Percentiles rank a stretch among this genome's conserved stretches.
Evolutionary conservation across 805 yeast genomes (phyloP).

Genomic region (Ogataea angusta): DNA sequence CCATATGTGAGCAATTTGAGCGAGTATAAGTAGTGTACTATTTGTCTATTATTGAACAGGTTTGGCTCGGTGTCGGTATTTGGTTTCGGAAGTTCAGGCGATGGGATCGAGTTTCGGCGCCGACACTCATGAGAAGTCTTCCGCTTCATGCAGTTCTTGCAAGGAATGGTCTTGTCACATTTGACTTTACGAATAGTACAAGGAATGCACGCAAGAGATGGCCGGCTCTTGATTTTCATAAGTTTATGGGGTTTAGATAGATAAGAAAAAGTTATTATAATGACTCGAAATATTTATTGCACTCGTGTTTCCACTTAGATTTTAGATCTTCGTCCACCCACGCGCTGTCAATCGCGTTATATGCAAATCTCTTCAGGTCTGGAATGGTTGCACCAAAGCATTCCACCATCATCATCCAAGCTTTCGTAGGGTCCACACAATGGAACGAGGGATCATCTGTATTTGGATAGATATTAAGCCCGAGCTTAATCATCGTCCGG

Average conservation of each 20-base stretch:
- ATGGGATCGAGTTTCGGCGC: constrained; percentile 2
- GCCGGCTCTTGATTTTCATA: constrained; percentile 3
- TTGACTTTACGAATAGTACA: constrained; percentile 24
- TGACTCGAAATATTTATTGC: constrained; percentile 17
- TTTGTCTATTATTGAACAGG: constrained; percentile 13
- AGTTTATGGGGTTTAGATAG: not conserved
- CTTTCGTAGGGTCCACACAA: constrained; percentile 29
- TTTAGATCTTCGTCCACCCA: constrained; percentile 27
- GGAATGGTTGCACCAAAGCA: constrained; percentile 26
- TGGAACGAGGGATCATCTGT: constrained; percentile 34
- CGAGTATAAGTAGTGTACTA: constrained; percentile 22
- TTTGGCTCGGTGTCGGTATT: not conserved
- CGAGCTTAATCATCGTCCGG: constrained; percentile 27
- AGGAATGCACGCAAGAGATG: constrained; percentile 20
- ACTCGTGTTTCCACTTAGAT: constrained; percentile 16
- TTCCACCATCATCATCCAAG: constrained; percentile 34
- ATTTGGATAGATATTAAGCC: constrained; percentile 30
- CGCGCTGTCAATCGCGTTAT: constrained; percentile 30
- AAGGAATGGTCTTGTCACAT: constrained; percentile 27
- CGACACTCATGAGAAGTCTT: constrained; percentile 19
- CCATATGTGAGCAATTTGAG: constrained; percentile 25
- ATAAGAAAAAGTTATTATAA: not conserved
- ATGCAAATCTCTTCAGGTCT: constrained; percentile 23
- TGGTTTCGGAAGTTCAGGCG: not conserved
- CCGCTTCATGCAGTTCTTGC: constrained; percentile 20